Evolutionary conservation across 495 filamentous ascomycete genomes (phyloP).

Genomic region (Annulohypoxylon bovei): DNA sequence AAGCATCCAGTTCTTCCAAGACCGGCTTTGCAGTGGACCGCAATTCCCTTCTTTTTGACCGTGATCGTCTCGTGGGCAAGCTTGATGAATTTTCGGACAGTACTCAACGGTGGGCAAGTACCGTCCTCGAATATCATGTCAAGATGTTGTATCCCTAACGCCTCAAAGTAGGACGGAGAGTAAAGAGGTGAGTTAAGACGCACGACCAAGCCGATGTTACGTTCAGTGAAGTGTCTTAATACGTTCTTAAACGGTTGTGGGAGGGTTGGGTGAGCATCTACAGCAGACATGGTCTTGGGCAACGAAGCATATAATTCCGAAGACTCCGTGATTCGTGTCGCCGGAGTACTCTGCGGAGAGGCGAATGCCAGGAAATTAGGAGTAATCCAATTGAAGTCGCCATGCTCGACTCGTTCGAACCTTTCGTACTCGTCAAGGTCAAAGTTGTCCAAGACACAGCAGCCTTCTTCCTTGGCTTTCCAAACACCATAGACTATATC

Average conservation of each 20-base stretch:
- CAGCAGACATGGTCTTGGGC: slow-evolving; percentile 72
- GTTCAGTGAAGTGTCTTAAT: slow-evolving; percentile 82
- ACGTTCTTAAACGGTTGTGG: slow-evolving; percentile 94
- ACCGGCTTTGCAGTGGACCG: slow-evolving; percentile 98
- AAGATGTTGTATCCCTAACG: slow-evolving; percentile 91
- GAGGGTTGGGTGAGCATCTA: slow-evolving; percentile 70
- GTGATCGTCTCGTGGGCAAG: slow-evolving; percentile 95
- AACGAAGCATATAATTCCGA: slow-evolving; percentile 77
- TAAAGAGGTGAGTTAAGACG: slow-evolving; percentile 96
- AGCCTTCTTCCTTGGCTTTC: slow-evolving; percentile 94
- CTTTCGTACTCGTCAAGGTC: slow-evolving; percentile 96
- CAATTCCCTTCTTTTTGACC: slow-evolving; percentile 84
- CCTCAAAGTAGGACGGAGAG: slow-evolving; percentile 92
- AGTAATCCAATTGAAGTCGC: slow-evolving; percentile 99
- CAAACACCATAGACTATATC: slow-evolving; percentile 98
- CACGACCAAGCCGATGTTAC: slow-evolving; percentile 91
- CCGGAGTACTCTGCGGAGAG: slow-evolving; percentile 85
- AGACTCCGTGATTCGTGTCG: slow-evolving; percentile 71
- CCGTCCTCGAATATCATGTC: slow-evolving; percentile 99
- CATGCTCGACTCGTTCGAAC: slow-evolving; percentile 95
- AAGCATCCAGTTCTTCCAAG: slow-evolving; percentile 96
- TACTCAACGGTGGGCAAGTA: slow-evolving; percentile 86
- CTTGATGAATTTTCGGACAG: slow-evolving; percentile 92
- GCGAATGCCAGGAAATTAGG: slow-evolving; percentile 96
- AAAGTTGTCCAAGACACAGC: slow-evolving; percentile 88